A percentile compares a stretch with the other conserved stretches of the same genome.
Conservation (phyloP, 2,329 filamentous ascomycete genomes). For the Scedosporium dehoogii region DNA sequence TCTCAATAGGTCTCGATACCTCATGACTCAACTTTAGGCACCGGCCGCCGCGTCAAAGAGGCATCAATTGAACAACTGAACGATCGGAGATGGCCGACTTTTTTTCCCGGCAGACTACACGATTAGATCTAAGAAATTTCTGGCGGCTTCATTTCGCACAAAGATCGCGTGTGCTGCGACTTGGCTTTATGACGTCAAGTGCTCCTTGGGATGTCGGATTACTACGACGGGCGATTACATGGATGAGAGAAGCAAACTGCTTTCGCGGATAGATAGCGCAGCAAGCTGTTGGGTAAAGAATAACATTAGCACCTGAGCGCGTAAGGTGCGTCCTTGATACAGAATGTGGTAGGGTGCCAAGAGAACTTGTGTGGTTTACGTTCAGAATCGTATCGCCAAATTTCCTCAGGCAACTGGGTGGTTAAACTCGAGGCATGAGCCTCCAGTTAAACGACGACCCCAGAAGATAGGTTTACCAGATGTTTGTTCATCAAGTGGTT, state of each 20-base stretch:
- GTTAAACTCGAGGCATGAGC: constrained; percentile 13
- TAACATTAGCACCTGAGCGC: too few species aligned
- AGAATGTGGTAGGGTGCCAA: background rate
- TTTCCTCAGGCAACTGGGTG: constrained; percentile 19
- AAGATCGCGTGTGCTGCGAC: too few species aligned
- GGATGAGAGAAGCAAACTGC: too few species aligned
- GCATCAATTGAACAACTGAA: background rate
- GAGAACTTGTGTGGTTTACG: background rate
- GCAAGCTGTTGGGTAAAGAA: too few species aligned
- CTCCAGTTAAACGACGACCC: constrained; percentile 17
- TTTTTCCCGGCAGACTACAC: background rate
- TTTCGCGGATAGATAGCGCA: too few species aligned
- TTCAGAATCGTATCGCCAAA: background rate
- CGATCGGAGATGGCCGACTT: background rate
- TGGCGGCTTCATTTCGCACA: too few species aligned
- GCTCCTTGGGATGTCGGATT: too few species aligned
- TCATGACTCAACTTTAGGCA: background rate
- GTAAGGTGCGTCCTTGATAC: too few species aligned
- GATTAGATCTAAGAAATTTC: too few species aligned
- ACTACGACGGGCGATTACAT: too few species aligned
- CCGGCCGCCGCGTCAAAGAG: background rate
- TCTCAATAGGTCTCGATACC: background rate
- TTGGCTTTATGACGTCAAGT: too few species aligned
- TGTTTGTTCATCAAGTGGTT: constrained; percentile 24
- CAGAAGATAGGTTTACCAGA: constrained; percentile 32